Evolutionary conservation across 2,329 filamentous ascomycete genomes (phyloP).

Genomic region (Phialophora macrospora): DNA sequence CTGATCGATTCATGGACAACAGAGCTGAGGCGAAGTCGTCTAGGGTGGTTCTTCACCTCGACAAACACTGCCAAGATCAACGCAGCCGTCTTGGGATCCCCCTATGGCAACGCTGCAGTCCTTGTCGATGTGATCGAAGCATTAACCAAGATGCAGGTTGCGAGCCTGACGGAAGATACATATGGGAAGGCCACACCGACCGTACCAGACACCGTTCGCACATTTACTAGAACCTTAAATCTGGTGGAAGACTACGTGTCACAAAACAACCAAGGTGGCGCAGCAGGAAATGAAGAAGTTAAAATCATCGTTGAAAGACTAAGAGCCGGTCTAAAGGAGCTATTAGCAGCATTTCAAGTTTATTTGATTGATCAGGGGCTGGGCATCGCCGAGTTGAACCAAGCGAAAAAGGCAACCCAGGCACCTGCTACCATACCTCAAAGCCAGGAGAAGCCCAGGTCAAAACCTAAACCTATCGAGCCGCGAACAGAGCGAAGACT

Average conservation of each 20-base stretch:
- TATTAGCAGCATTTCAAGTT: constrained; percentile 73
- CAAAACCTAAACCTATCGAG: constrained; percentile 8
- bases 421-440: constrained; percentile 18
- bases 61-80: constrained; percentile 69
- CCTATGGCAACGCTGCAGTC: constrained; percentile 70
- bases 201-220: constrained; percentile 73
- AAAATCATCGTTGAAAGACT: constrained; percentile 70
- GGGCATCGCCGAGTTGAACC: constrained; percentile 70
- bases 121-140: constrained; percentile 75
- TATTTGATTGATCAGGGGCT: constrained; percentile 75
- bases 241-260: constrained; percentile 72
- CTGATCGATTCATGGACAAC: constrained; percentile 24
- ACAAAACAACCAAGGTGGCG: constrained; percentile 57
- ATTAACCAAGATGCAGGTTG: constrained; percentile 70
- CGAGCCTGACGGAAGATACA: constrained; percentile 77
- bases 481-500: constrained; percentile 18
- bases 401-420: constrained; percentile 69
- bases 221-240: constrained; percentile 70
- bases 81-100: constrained; percentile 72
- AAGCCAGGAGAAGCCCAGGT: constrained; percentile 12
- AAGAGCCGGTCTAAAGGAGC: constrained; percentile 65
- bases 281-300: constrained; percentile 61
- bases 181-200: constrained; percentile 87
- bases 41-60: constrained; percentile 73
- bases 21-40: constrained; percentile 36